phyloP scores from a whole-genome alignment of 495 filamentous ascomycete genomes.

The Articulospora tetracladia region DNA sequence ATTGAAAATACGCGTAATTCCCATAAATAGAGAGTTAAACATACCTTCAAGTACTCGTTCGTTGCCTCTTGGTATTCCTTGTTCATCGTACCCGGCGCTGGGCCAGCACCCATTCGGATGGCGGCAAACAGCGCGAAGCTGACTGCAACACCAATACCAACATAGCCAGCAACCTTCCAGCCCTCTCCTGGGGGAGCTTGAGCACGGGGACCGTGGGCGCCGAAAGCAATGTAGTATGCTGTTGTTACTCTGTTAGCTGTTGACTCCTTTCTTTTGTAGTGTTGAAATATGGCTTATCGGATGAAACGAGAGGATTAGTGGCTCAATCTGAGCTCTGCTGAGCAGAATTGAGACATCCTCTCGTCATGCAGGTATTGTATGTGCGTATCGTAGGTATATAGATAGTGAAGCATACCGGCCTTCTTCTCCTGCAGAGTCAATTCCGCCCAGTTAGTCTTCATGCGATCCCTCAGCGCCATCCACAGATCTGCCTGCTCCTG shows the following conservation, averaged over 20 bases:
- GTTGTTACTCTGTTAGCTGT: constrained; percentile 18
- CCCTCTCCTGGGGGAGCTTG: constrained; percentile 76
- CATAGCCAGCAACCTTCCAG: constrained; percentile 69
- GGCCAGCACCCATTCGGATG: constrained; percentile 62
- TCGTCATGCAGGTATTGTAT: no score
- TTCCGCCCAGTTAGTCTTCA: constrained; percentile 96
- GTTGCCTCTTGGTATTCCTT: constrained; percentile 91
- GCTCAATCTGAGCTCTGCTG: background rate
- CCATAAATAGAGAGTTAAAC: constrained; percentile 10
- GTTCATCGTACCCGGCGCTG: constrained; percentile 79
- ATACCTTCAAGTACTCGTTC: constrained; percentile 87
- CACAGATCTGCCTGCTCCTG: constrained; percentile 98
- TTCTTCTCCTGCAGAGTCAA: constrained; percentile 97
- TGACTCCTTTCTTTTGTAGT: background rate
- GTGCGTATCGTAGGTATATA: background rate
- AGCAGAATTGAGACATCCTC: no score
- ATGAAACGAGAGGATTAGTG: background rate
- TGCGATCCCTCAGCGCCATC: constrained; percentile 95
- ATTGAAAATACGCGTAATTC: background rate
- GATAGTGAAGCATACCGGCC: constrained; percentile 69
- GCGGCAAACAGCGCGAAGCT: constrained; percentile 62
- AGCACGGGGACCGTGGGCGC: constrained; percentile 87
- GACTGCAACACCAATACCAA: constrained; percentile 52
- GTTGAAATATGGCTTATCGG: background rate
- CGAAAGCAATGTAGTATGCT: constrained; percentile 99